phyloP scores from a whole-genome alignment of 2,329 filamentous ascomycete genomes.

The Davidsoniella eucalypti region DNA sequence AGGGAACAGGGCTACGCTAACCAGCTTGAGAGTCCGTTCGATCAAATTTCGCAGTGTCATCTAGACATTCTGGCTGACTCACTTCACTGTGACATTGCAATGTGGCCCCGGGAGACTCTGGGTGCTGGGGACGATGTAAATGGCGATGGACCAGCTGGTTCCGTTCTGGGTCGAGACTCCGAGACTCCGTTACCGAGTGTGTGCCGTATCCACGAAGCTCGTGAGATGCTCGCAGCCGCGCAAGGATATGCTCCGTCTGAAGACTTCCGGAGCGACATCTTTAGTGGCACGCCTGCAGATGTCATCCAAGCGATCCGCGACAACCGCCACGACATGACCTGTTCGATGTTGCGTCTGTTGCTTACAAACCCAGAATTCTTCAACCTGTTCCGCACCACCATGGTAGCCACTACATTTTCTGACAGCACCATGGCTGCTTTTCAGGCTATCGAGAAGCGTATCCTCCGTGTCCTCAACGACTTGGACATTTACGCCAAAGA shows the following conservation, averaged over 20 bases:
- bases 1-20: conserved; percentile 26
- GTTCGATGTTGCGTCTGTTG: conserved; percentile 36
- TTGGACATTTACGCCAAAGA: conserved; percentile 22
- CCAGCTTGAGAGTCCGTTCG: conserved; percentile 32
- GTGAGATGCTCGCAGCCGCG: conserved; percentile 30
- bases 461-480: conserved; percentile 29
- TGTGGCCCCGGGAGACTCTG: conserved; percentile 1
- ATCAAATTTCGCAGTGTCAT: conserved; percentile 32
- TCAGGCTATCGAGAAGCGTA: conserved; percentile 30
- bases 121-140: conserved; percentile 8
- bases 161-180: conserved; percentile 10
- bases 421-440: conserved; percentile 25
- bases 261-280: conserved; percentile 31
- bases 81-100: conserved; percentile 31
- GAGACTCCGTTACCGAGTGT: conserved; percentile 10
- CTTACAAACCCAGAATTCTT: conserved; percentile 38
- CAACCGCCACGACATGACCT: conserved; percentile 30
- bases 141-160: conserved; percentile 13
- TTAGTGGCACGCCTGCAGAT: conserved; percentile 18
- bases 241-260: conserved; percentile 14
- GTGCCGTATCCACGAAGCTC: conserved; percentile 30
- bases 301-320: conserved; percentile 20
- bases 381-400: conserved; percentile 31
- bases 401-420: conserved; percentile 14
- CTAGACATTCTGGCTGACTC: conserved; percentile 34